phyloP scores from a whole-genome alignment of 1,284 basidiomycete genomes.

The Cutaneotrichosporon cyanovorans region DNA sequence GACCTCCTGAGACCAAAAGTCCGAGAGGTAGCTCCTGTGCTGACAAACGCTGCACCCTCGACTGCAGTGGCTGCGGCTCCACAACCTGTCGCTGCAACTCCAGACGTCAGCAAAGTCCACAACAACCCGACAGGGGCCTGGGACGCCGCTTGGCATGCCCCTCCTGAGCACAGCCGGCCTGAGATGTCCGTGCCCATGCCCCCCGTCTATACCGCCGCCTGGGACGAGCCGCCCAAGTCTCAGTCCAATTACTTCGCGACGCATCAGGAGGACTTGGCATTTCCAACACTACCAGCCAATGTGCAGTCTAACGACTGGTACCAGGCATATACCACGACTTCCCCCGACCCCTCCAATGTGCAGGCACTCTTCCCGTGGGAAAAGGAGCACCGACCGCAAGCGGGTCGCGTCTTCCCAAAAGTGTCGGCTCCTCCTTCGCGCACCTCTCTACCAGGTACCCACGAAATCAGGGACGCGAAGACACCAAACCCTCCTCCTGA shows the following conservation, averaged over 20 bases:
- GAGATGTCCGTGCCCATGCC: conserved; percentile 48
- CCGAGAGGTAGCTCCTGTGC: conserved; percentile 47
- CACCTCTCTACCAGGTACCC: neutral
- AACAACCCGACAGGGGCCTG: conserved; percentile 28
- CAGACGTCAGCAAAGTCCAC: neutral
- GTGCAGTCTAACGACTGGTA: conserved; percentile 47
- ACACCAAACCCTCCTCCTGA: neutral
- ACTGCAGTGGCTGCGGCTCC: neutral
- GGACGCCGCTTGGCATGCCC: conserved; percentile 48
- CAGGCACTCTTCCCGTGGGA: conserved; percentile 93
- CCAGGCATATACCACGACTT: conserved; percentile 43
- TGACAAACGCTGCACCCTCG: conserved; percentile 16
- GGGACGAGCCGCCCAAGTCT: conserved; percentile 48
- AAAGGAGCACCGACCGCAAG: conserved; percentile 53
- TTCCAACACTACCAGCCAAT: conserved; percentile 38
- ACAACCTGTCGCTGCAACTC: neutral
- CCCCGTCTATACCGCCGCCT: conserved; percentile 47
- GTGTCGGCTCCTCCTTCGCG: conserved; percentile 23
- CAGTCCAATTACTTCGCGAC: conserved; percentile 25
- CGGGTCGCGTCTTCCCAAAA: conserved; percentile 68
- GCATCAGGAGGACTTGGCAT: conserved; percentile 16
- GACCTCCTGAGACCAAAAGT: conserved; percentile 58
- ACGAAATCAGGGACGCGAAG: neutral
- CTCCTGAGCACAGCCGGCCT: conserved; percentile 42
- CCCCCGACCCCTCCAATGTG: conserved; percentile 65